Evolutionary conservation across 2,329 filamentous ascomycete species (phyloP).

Genomic region (Arthroderma sp.): DNA sequence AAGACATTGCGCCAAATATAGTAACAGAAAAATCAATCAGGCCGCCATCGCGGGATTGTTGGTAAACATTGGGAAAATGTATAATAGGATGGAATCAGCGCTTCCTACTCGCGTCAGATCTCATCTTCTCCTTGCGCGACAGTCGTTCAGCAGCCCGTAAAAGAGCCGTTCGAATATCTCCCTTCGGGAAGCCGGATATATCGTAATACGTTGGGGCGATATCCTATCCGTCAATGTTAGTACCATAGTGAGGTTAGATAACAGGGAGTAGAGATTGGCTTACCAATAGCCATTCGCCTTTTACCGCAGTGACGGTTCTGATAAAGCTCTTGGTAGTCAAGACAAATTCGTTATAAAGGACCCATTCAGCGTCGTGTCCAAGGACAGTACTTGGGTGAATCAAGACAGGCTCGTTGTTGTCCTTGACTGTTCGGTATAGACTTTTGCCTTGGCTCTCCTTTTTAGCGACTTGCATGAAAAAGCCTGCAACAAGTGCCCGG

Average conservation of each 20-base stretch:
- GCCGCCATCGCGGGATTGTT: too few species aligned
- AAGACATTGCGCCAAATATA: too few species aligned
- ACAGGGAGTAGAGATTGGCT: slow-evolving; percentile 23
- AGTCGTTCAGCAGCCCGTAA: slow-evolving; percentile 43
- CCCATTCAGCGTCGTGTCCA: slow-evolving; percentile 82
- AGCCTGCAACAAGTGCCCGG: slow-evolving; percentile 77
- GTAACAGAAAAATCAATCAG: too few species aligned
- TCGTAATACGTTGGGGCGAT: slow-evolving; percentile 93
- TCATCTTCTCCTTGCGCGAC: slow-evolving; percentile 40
- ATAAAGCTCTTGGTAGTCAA: slow-evolving; percentile 98
- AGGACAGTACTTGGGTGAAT: slow-evolving; percentile 89
- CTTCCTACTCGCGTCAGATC: slow-evolving; percentile 20
- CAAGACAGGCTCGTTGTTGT: slow-evolving; percentile 73
- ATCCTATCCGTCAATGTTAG: slow-evolving; percentile 43
- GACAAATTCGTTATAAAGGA: slow-evolving; percentile 96
- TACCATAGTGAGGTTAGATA: neutral
- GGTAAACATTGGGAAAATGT: too few species aligned
- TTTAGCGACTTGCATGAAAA: slow-evolving; percentile 99
- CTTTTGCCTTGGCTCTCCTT: slow-evolving; percentile 71
- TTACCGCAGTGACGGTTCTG: slow-evolving; percentile 78
- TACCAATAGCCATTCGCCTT: slow-evolving; percentile 88
- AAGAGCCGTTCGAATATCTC: slow-evolving; percentile 63
- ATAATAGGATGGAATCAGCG: slow-evolving; percentile 13
- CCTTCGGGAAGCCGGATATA: slow-evolving; percentile 64
- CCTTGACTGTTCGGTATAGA: slow-evolving; percentile 88